A percentile compares a stretch with the other conserved stretches of the same genome.
Conservation (phyloP, 2,329 filamentous ascomycete species). For the Claviceps africana region DNA sequence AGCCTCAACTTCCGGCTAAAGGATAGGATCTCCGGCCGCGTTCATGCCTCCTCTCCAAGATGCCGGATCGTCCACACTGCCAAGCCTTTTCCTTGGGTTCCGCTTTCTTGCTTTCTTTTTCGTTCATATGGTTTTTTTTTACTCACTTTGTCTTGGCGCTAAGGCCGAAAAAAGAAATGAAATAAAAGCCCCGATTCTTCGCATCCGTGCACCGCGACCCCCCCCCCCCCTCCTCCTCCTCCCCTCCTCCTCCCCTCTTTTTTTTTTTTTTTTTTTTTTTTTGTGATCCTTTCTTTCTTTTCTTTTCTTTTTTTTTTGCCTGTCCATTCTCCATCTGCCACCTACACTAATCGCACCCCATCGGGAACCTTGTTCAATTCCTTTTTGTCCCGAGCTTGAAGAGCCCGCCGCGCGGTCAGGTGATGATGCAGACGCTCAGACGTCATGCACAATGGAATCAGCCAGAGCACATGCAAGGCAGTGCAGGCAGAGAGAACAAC, state of each 20-base stretch:
- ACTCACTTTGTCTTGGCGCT: constrained; percentile 11
- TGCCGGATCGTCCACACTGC: constrained; percentile 4
- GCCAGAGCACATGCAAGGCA: too few species aligned
- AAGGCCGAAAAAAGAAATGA: constrained; percentile 22
- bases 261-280: too few species aligned
- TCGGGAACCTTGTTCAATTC: too few species aligned
- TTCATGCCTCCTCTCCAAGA: constrained; percentile 3
- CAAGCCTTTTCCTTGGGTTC: constrained; percentile 1
- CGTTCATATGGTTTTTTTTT: background rate
- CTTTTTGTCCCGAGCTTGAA: too few species aligned
- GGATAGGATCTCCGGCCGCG: background rate
- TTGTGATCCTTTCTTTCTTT: too few species aligned
- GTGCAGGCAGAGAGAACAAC: too few species aligned
- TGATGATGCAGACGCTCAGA: background rate
- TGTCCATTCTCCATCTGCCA: background rate
- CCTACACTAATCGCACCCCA: background rate
- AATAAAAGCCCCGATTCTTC: constrained; percentile 14
- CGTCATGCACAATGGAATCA: too few species aligned
- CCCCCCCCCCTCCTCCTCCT: too few species aligned
- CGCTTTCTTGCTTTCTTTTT: background rate
- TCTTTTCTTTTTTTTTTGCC: background rate
- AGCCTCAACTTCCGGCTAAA: background rate
- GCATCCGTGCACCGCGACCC: constrained; percentile 13
- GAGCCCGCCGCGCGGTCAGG: background rate
- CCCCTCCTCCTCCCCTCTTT: too few species aligned